These are phyloP conservation scores for Polyrhizophydium stewartii DNA, from an alignment of 371 early-diverging fungal species.

Conservation along the genomic window DNA sequence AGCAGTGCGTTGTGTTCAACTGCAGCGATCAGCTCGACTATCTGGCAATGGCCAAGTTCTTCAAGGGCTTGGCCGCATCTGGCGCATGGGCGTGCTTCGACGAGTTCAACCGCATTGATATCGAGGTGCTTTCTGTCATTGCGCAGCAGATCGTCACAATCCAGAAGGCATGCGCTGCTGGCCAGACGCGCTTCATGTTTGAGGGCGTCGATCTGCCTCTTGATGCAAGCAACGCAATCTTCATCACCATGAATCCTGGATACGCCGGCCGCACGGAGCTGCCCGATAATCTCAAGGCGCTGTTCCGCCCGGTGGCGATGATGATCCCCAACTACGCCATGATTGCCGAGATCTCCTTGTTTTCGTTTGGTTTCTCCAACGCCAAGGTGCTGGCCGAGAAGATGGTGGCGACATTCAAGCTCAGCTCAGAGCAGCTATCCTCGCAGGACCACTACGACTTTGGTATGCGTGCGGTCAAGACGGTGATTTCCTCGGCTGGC, in stretches of 20 bases:
- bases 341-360: slow-evolving; percentile 57
- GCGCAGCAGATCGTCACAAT: slow-evolving; percentile 57
- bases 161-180: slow-evolving; percentile 50
- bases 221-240: slow-evolving; percentile 54
- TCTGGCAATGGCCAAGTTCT: slow-evolving; percentile 58
- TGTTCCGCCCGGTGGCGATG: slow-evolving; percentile 59
- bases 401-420: slow-evolving; percentile 59
- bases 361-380: slow-evolving; percentile 56
- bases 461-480: slow-evolving; percentile 61
- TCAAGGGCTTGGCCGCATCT: slow-evolving; percentile 50
- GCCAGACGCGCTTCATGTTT: slow-evolving; percentile 47
- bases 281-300: slow-evolving; percentile 57
- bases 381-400: slow-evolving; percentile 54
- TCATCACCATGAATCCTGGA: slow-evolving; percentile 67
- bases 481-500: slow-evolving; percentile 57
- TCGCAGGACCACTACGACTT: slow-evolving; percentile 64
- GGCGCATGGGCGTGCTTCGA: slow-evolving; percentile 64
- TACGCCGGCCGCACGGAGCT: slow-evolving; percentile 62
- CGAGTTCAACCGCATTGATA: slow-evolving; percentile 60
- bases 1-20: slow-evolving; percentile 62
- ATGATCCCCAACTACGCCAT: slow-evolving; percentile 64
- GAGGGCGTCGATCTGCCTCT: slow-evolving; percentile 53
- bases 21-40: slow-evolving; percentile 59
- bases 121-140: slow-evolving; percentile 55
- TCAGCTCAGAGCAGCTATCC: slow-evolving; percentile 55